Percentiles rank a stretch among this genome's conserved stretches.
These are phyloP conservation scores for Fusarium concolor DNA, from an alignment of 2,329 filamentous ascomycete species.

Conservation along the genomic window DNA sequence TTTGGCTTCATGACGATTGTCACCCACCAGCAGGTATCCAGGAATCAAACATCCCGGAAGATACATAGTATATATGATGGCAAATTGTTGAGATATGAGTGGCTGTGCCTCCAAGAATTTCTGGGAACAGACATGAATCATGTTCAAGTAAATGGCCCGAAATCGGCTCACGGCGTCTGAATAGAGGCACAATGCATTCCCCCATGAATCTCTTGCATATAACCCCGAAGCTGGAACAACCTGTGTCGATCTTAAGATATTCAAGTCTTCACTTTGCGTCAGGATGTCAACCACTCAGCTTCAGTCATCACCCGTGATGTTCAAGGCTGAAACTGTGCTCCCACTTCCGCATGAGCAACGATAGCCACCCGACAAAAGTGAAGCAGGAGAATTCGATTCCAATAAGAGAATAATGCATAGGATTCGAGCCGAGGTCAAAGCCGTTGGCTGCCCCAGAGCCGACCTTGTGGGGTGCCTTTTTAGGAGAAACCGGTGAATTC, in stretches of 20 bases:
- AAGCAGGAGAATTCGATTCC: neutral
- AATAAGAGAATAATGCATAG: neutral
- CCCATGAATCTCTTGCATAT: neutral
- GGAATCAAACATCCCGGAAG: neutral
- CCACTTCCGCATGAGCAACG: neutral
- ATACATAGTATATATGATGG: neutral
- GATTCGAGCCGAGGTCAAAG: neutral
- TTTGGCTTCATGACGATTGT: neutral
- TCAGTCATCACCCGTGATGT: neutral
- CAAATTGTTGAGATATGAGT: conserved; percentile 2
- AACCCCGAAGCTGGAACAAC: neutral
- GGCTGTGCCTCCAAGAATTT: neutral
- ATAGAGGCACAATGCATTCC: conserved; percentile 3
- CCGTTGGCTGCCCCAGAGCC: neutral
- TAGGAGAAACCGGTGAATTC: neutral
- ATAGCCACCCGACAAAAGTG: neutral
- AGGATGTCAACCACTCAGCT: neutral
- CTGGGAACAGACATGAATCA: conserved; percentile 29
- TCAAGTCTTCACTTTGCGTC: neutral
- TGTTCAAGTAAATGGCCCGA: neutral
- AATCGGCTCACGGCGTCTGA: conserved; percentile 3
- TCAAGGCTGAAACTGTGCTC: conserved; percentile 30
- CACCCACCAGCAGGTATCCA: neutral
- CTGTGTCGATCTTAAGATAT: neutral
- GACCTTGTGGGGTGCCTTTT: neutral